Conservation (phyloP, 2,329 filamentous ascomycete species). For the Fusarium sp. region DNA sequence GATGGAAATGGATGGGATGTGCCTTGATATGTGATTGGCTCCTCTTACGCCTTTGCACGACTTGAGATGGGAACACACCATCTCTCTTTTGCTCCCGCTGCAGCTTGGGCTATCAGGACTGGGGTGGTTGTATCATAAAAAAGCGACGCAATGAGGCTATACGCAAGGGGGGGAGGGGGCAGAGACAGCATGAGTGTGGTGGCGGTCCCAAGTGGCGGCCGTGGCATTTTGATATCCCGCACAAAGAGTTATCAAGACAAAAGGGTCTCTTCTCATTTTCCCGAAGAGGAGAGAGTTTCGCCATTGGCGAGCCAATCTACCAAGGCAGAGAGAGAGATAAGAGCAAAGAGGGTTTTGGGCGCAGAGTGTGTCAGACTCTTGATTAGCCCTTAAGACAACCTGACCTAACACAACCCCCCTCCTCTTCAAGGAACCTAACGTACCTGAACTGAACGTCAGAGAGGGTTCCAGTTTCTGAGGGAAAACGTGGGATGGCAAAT, state of each 20-base stretch:
- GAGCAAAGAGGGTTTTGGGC: not conserved
- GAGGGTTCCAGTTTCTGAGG: not conserved
- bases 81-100: not conserved
- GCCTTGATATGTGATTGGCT: slow-evolving; percentile 17
- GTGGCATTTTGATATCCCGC: not conserved
- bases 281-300: not conserved
- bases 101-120: not conserved
- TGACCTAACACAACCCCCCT: not conserved
- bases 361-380: not conserved
- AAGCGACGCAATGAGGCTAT: slow-evolving; percentile 20
- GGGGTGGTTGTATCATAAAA: slow-evolving; percentile 10
- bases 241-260: slow-evolving; percentile 7
- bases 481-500: not conserved
- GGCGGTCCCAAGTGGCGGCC: slow-evolving; percentile 7
- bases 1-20: slow-evolving; percentile 14
- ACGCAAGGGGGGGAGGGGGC: slow-evolving; percentile 24
- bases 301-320: not conserved
- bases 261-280: slow-evolving; percentile 5
- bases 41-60: slow-evolving; percentile 16
- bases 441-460: not conserved
- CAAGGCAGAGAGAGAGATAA: slow-evolving; percentile 7
- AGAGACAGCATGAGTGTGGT: slow-evolving; percentile 7
- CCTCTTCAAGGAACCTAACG: not conserved
- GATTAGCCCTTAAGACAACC: not conserved
- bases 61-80: slow-evolving; percentile 5